A percentile compares a stretch with the other conserved stretches of the same genome.
These are phyloP conservation scores for Saccharomyces hybrid DNA, from an alignment of 1,139 yeast genomes.

Conservation along the genomic window DNA sequence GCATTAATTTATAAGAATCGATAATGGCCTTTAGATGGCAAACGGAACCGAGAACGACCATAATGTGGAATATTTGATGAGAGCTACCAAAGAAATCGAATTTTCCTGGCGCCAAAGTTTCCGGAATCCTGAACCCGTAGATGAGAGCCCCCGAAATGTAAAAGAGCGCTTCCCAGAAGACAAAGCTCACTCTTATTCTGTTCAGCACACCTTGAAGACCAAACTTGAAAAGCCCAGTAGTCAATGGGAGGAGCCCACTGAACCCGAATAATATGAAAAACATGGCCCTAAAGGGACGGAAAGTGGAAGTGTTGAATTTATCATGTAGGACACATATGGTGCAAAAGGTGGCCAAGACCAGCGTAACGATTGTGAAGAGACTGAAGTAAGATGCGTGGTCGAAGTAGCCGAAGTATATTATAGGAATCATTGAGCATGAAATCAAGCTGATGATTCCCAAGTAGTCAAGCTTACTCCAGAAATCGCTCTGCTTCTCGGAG, in stretches of 20 bases:
- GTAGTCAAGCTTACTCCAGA: constrained; percentile 76
- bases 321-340: constrained; percentile 59
- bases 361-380: constrained; percentile 44
- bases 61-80: constrained; percentile 79
- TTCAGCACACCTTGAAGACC: constrained; percentile 41
- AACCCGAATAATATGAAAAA: constrained; percentile 78
- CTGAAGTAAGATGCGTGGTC: constrained; percentile 42
- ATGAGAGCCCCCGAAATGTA: constrained; percentile 72
- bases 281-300: constrained; percentile 67
- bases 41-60: constrained; percentile 74
- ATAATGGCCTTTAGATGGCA: constrained; percentile 67
- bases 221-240: constrained; percentile 41
- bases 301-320: constrained; percentile 55
- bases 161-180: constrained; percentile 58
- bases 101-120: constrained; percentile 56
- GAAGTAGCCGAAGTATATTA: constrained; percentile 59
- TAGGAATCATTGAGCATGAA: constrained; percentile 66
- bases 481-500: constrained; percentile 46
- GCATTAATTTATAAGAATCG: constrained; percentile 28
- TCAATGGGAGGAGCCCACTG: constrained; percentile 69
- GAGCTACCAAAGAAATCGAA: constrained; percentile 74
- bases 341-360: constrained; percentile 53
- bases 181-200: constrained; percentile 52
- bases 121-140: constrained; percentile 77
- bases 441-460: constrained; percentile 78